phyloP scores from a whole-genome alignment of 495 filamentous ascomycete species.

The Trichoderma reesei region DNA sequence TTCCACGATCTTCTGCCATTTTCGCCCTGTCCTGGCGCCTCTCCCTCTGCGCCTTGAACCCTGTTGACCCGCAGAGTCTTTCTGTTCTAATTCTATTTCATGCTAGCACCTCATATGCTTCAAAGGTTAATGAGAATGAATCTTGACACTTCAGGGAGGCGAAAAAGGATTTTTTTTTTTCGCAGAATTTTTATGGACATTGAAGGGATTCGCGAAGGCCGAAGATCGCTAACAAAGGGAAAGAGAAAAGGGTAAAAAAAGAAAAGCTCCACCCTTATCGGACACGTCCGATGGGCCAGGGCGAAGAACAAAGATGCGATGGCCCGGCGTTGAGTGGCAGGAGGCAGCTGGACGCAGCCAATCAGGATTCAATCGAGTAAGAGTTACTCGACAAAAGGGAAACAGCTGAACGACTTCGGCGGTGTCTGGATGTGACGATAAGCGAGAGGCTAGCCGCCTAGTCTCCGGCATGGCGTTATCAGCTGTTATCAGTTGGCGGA shows the following conservation, averaged over 20 bases:
- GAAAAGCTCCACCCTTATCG: neutral
- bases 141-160: neutral
- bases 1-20: too few relatives aligned
- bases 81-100: too few relatives aligned
- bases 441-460: neutral
- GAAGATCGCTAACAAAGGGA: neutral
- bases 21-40: neutral
- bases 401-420: neutral
- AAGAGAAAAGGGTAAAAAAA: neutral
- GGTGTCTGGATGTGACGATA: conserved; percentile 3
- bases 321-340: neutral
- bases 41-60: neutral
- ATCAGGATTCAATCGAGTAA: conserved; percentile 7
- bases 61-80: neutral
- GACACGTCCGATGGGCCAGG: neutral
- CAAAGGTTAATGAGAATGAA: too few relatives aligned
- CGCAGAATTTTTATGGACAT: neutral
- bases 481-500: too few relatives aligned
- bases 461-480: too few relatives aligned
- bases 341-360: neutral
- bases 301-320: neutral
- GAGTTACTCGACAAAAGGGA: neutral
- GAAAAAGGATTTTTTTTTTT: too few relatives aligned
- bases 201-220: conserved; percentile 8
- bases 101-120: too few relatives aligned